phyloP scores from a whole-genome alignment of 768 basidiomycete species.

The Sarcodon aspratus region DNA sequence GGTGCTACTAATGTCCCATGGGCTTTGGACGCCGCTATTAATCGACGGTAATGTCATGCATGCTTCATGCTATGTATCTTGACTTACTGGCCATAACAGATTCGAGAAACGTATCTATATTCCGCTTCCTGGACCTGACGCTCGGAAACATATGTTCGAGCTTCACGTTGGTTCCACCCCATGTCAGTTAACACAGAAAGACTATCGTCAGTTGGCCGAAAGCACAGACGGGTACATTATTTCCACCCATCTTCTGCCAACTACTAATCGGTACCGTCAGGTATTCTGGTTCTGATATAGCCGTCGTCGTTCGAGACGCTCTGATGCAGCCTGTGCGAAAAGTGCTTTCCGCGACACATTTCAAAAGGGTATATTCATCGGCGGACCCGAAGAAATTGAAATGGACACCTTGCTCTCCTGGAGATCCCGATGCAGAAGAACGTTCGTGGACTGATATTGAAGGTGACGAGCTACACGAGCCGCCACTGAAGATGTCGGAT shows the following conservation, averaged over 20 bases:
- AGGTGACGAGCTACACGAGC: conserved; percentile 85
- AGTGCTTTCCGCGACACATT: conserved; percentile 91
- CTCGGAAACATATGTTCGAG: conserved; percentile 91
- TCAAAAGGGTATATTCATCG: conserved; percentile 44
- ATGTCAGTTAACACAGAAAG: conserved; percentile 65
- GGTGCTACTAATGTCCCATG: conserved; percentile 99
- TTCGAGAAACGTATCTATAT: conserved; percentile 99
- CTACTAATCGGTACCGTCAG: conserved; percentile 16
- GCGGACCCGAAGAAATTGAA: conserved; percentile 28
- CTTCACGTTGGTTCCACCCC: conserved; percentile 92
- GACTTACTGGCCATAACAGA: conserved; percentile 21
- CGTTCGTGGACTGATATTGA: conserved; percentile 84
- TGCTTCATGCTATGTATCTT: not conserved
- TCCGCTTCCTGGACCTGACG: conserved; percentile 88
- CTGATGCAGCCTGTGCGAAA: conserved; percentile 98
- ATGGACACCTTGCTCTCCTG: conserved; percentile 96
- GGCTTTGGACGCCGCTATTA: conserved; percentile 96
- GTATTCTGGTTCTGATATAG: conserved; percentile 92
- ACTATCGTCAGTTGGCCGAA: conserved; percentile 74
- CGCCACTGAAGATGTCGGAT: conserved; percentile 64
- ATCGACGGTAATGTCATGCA: conserved; percentile 55
- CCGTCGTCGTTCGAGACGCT: conserved; percentile 89
- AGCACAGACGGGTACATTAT: conserved; percentile 67
- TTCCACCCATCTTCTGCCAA: not conserved
- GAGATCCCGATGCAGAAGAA: conserved; percentile 76